Conservation (phyloP, 2,329 filamentous ascomycete species). For the Nigrospora sphaerica region DNA sequence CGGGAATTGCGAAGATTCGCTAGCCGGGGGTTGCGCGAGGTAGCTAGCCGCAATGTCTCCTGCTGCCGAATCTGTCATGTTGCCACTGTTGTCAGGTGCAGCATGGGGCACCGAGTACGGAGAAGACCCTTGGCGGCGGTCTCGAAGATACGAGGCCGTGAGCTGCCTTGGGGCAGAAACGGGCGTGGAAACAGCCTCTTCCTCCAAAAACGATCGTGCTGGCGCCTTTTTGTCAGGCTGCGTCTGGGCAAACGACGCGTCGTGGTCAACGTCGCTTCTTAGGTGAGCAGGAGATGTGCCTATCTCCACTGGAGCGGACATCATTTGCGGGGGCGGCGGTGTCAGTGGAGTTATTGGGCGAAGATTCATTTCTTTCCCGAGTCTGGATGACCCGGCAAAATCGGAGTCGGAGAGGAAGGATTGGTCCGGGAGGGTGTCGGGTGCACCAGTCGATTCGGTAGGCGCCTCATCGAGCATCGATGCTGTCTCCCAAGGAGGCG, state of each 20-base stretch:
- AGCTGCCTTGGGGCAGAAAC: conserved; percentile 16
- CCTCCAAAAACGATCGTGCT: conserved; percentile 15
- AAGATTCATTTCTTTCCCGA: too few species aligned
- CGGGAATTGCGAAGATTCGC: too few species aligned
- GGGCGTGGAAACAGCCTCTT: conserved; percentile 16
- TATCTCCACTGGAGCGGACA: conserved; percentile 9
- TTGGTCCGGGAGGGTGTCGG: too few species aligned
- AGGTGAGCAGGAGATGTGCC: conserved; percentile 26
- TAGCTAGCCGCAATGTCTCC: conserved; percentile 2
- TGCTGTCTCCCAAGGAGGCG: too few species aligned
- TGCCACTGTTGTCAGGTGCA: neutral
- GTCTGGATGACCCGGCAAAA: too few species aligned
- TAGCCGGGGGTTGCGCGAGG: neutral
- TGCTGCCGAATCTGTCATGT: neutral
- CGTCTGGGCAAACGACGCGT: conserved; percentile 27
- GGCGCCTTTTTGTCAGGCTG: conserved; percentile 27
- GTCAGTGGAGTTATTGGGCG: neutral
- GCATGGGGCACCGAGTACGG: neutral
- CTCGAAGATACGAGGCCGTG: conserved; percentile 11
- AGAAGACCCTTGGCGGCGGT: neutral
- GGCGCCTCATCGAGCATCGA: too few species aligned
- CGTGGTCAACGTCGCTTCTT: conserved; percentile 26
- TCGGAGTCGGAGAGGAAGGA: too few species aligned
- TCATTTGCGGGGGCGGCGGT: conserved; percentile 5
- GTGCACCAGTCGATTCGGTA: too few species aligned